Evolutionary conservation across 176 grass and related monocot genomes (phyloP), one percentile per base, ranked within the genome.

Genomic region (Pontederia crassipes): DNA sequence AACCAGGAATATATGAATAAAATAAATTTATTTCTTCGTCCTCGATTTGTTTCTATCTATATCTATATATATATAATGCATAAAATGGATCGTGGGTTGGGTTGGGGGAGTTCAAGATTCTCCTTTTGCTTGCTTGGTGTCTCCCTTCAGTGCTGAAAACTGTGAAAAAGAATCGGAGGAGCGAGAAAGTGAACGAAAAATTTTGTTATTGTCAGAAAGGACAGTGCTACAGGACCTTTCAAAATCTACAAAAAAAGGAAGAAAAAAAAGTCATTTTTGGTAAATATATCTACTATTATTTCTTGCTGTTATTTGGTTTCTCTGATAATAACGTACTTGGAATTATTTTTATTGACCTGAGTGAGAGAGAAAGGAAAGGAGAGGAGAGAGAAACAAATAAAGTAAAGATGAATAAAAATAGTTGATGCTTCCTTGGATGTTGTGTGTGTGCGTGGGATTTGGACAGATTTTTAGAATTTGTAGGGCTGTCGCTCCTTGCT

Each of bases 41-140:
- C 49, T 49, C 10, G 27, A 65, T 24, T 48, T 63, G 24, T 32
- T 48, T 17, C 24, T 50, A 14, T 28, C 45, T 0, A 40, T 40
- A 4, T 40, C 4, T 40, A 40, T 40, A 3, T 40, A 40, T 7
- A 40, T 40, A 40, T 7, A 2, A 40, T 40, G 32, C 32, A 40
- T 4, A 4, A 40, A 40, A 40, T 40, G 32, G 32, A 40, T 40
- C 32, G 32, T 40, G 32, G 62, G 46, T 2, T 51, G 62, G 46
- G 0, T 51, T 51, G 11, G 62, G 50, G 62, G 62, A 65, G 62
- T 65, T 65, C 28, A 24, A 45, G 18, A 65, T 65, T 51, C 62
- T 47, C 62, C 26, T 46, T 45, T 40, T 65, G 47, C 3, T 8
- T 16, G 9, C 18, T 14, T 26, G 18, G 12, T 12, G 12, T 8